Evolutionary conservation across 2,329 filamentous ascomycete species (phyloP).

Genomic region (Neoscytalidium dimidiatum): DNA sequence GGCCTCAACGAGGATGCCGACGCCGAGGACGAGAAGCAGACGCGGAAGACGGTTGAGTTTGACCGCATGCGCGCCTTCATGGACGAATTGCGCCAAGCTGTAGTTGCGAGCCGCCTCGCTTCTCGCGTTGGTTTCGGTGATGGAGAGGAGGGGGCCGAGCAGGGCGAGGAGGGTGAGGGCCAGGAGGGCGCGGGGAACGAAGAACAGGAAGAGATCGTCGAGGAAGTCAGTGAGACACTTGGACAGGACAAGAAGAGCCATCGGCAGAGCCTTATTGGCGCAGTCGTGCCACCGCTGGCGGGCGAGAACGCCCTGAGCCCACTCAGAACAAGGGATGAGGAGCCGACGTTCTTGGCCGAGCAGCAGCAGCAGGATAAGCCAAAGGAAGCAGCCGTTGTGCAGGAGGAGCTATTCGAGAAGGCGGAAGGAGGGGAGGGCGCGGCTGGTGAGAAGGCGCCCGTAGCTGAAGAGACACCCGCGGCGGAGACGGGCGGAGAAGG

Average conservation of each 20-base stretch:
- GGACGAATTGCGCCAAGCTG: constrained; percentile 66
- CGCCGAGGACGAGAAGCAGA: background rate
- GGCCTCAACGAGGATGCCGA: constrained; percentile 9
- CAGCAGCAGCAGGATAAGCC: constrained; percentile 4
- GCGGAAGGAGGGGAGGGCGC: background rate
- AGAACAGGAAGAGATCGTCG: constrained; percentile 26
- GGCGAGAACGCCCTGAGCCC: constrained; percentile 32
- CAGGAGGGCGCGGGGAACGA: background rate
- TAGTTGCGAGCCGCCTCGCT: constrained; percentile 44
- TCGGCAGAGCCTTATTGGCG: constrained; percentile 46
- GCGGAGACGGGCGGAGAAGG: background rate
- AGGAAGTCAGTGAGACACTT: constrained; percentile 40
- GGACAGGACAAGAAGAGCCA: constrained; percentile 39
- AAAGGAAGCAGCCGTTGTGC: background rate
- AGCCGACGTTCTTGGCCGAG: constrained; percentile 5
- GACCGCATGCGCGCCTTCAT: constrained; percentile 64
- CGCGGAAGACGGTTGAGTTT: constrained; percentile 42
- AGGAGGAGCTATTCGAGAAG: background rate
- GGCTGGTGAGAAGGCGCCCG: background rate
- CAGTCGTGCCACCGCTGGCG: constrained; percentile 27
- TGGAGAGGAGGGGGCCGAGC: constrained; percentile 28
- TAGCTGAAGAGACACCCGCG: background rate
- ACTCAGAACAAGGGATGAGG: constrained; percentile 27
- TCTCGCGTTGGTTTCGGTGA: constrained; percentile 43
- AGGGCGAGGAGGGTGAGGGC: constrained; percentile 21